phyloP scores from a whole-genome alignment of 768 basidiomycete species.

The Clitopilus passeckerianus region DNA sequence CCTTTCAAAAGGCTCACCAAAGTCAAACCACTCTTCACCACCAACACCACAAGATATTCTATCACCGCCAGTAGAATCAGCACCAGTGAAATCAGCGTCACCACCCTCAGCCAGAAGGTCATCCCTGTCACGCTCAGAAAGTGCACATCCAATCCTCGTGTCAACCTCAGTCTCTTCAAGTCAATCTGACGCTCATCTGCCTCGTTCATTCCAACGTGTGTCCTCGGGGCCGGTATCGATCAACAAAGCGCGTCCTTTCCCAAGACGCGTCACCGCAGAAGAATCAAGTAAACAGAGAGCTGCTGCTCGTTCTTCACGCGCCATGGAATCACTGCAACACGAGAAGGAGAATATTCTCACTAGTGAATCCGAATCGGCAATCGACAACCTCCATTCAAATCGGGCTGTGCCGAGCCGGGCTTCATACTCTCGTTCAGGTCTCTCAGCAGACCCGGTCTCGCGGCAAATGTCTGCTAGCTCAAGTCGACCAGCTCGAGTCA shows the following conservation, averaged over 20 bases:
- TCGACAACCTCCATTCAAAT: neutral
- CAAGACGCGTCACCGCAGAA: slow-evolving; percentile 39
- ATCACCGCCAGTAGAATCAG: slow-evolving; percentile 31
- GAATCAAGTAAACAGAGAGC: slow-evolving; percentile 20
- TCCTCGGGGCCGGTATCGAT: slow-evolving; percentile 52
- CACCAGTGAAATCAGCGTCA: slow-evolving; percentile 22
- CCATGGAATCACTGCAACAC: slow-evolving; percentile 29
- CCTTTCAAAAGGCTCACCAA: slow-evolving; percentile 46
- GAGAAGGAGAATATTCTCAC: slow-evolving; percentile 43
- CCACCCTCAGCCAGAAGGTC: slow-evolving; percentile 36
- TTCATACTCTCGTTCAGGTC: slow-evolving; percentile 21
- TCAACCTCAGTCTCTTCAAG: slow-evolving; percentile 19
- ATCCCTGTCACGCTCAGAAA: slow-evolving; percentile 66
- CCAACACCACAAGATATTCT: slow-evolving; percentile 37
- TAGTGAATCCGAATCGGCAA: slow-evolving; percentile 26
- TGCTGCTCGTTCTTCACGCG: slow-evolving; percentile 9
- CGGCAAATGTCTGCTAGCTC: slow-evolving; percentile 41
- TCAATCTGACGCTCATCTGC: slow-evolving; percentile 20
- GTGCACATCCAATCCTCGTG: slow-evolving; percentile 45
- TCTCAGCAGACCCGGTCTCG: slow-evolving; percentile 16
- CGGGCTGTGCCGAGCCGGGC: slow-evolving; percentile 8
- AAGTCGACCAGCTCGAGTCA: slow-evolving; percentile 43
- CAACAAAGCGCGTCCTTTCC: slow-evolving; percentile 27
- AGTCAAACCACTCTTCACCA: slow-evolving; percentile 40
- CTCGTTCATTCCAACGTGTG: slow-evolving; percentile 62